Conservation (phyloP, 2,329 filamentous ascomycete genomes). For the Aspergillus udagawae region DNA sequence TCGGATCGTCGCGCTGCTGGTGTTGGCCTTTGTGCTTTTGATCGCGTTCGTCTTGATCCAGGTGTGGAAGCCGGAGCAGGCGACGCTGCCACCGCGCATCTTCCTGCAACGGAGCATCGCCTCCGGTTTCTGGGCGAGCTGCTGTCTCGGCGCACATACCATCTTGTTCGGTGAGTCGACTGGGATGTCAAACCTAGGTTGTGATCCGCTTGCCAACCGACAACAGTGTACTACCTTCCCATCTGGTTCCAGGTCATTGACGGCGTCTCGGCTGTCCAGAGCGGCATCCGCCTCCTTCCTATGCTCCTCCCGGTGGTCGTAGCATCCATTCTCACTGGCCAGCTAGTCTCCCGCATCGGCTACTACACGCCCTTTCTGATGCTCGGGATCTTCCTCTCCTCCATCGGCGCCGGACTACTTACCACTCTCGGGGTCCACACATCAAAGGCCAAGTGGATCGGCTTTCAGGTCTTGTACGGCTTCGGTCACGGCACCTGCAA, state of each 20-base stretch:
- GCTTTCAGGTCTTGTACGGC: conserved; percentile 33
- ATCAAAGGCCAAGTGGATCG: conserved; percentile 33
- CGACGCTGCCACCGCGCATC: conserved; percentile 27
- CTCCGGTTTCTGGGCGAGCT: conserved; percentile 4
- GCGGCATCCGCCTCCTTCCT: conserved; percentile 40
- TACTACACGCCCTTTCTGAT: conserved; percentile 38
- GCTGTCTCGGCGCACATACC: conserved; percentile 2
- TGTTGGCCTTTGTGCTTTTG: conserved; percentile 20
- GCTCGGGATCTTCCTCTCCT: conserved; percentile 26
- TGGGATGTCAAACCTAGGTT: background rate
- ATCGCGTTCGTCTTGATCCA: conserved; percentile 23
- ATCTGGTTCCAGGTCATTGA: conserved; percentile 49
- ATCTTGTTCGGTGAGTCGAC: background rate
- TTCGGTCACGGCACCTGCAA: conserved; percentile 33
- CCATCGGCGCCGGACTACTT: conserved; percentile 40
- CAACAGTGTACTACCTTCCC: conserved; percentile 34
- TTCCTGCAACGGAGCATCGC: conserved; percentile 14
- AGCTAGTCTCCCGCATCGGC: conserved; percentile 26
- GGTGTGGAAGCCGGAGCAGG: conserved; percentile 19
- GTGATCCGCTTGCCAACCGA: background rate
- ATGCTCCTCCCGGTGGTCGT: conserved; percentile 32
- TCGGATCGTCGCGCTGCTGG: conserved; percentile 27
- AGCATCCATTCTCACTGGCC: conserved; percentile 28
- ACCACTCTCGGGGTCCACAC: conserved; percentile 35
- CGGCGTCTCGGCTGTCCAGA: conserved; percentile 38